Evolutionary conservation across 176 grass and related monocot species (phyloP), one percentile per base, ranked within the genome.

Genomic region (Typha latifolia): DNA sequence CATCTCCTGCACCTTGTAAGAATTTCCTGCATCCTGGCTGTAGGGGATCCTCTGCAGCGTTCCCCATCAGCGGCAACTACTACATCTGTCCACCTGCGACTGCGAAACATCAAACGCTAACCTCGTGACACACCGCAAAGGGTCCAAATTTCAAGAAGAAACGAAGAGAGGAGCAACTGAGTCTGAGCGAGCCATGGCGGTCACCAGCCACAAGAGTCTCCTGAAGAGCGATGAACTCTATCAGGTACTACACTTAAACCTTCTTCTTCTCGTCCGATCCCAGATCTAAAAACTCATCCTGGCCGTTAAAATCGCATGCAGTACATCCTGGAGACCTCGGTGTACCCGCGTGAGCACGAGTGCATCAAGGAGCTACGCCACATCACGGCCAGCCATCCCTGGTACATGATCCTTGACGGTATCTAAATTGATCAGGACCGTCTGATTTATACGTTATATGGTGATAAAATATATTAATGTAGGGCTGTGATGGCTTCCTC

Each of bases 141-240:
- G 1, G 0, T 4, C 32, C 32, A 34, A 34, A 34, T 34, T 34
- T 5, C 32, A 34, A 34, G 32, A 34, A 34, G 32, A 34, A 34
- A 34, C 32, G 3, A 34, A n/a, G n/a, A n/a, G n/a, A n/a, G n/a
- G n/a, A n/a, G n/a, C n/a, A n/a, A n/a, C n/a, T n/a, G n/a, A n/a
- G n/a, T n/a, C n/a, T n/a, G 32, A 34, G 3, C 32, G 32, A 34
- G 32, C 32, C 32, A 34, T 34, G 32, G 32, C 32, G 4, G 32
- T 34, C 32, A 34, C 32, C 13, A 86, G 91, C 0, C 91, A 90
- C 91, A 96, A 96, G 84, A 96, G 91, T 74, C 79, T 96, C 37
- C 86, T 96, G 66, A 77, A 85, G 68, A 96, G 91, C 91, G 91
- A 96, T 62, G 86, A 67, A 26, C 87, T 96, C 76, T 96, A 96